Evolutionary conservation across 2,329 filamentous ascomycete genomes (phyloP), one percentile per base, ranked within the genome.

Genomic region (Xenoacremonium recifei): DNA sequence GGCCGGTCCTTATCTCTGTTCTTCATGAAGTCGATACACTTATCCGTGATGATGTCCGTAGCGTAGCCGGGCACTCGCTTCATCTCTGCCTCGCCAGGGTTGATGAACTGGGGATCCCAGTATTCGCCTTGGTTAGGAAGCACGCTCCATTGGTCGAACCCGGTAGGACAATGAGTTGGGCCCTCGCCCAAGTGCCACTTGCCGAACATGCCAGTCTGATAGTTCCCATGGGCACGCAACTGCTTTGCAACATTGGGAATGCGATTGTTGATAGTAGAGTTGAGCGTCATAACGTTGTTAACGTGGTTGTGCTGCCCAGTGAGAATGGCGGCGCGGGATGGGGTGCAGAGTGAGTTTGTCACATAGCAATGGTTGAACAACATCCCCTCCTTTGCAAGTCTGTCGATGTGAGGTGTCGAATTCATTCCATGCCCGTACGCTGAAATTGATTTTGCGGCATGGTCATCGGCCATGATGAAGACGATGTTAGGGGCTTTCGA

Each of bases 401-500:
- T 65, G 50, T 77, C 73, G 16, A 78, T 60, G 47, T 77, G 71
- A 6, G 75, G 73, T 1, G 74, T 77, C 37, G 65, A 41, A 51
- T 77, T 77, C 51, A 78, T 76, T 4, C 68, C 70, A 2, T 71
- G 70, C 3, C 73, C 73, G 30, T 77, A 77, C 44, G 62, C 63
- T 15, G 61, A 65, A 35, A 75, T 76, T 13, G 72, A 61, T 49
- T 77, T 76, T 31, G 69, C 59, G 6, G 74, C 74, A 62, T 77
- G 73, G 58, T 77, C 74, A 56, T 77, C 73, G 1, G 73, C 74
- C 70, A 77, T 74, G 55, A 77, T 75, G 59, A 77, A 77, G 40
- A 77, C 41, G 43, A 60, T 49, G 34, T 60, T 60, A 2, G 55
- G 58, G 4, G n/a, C n/a, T n/a, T n/a, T n/a, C n/a, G n/a, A n/a